These are phyloP conservation scores for Aspergillus floridensis DNA, from an alignment of 2,329 filamentous ascomycete species.

Conservation along the genomic window DNA sequence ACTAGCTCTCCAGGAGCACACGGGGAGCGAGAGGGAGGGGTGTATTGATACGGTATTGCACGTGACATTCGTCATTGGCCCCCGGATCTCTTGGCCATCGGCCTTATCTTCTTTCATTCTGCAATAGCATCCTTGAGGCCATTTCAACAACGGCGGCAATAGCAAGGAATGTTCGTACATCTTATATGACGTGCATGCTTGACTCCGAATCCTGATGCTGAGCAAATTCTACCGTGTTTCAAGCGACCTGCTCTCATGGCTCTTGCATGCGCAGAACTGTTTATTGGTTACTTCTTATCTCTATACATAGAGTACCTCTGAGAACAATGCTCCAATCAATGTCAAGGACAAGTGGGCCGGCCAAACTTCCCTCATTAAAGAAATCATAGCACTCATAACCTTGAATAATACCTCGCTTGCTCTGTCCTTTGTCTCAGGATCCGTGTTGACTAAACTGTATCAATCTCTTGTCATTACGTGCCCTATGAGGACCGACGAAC, in stretches of 20 bases:
- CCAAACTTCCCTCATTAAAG: not conserved
- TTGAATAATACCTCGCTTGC: not conserved
- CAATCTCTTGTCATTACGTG: not conserved
- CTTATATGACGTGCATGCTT: not conserved
- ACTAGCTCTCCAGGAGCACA: not conserved
- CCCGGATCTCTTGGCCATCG: not conserved
- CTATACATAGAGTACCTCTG: not conserved
- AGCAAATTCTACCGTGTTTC: not conserved
- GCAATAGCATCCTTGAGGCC: not conserved
- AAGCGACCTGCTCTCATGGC: not conserved
- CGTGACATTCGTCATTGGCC: conserved; percentile 13
- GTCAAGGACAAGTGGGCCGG: not conserved
- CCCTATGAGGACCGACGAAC: not conserved
- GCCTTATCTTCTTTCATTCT: not conserved
- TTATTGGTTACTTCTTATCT: not conserved
- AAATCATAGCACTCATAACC: not conserved
- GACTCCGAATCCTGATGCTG: too few relatives aligned
- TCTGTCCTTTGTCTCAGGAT: not conserved
- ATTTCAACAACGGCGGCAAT: too few relatives aligned
- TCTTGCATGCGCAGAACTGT: not conserved
- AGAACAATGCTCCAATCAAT: not conserved
- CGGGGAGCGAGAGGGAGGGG: not conserved
- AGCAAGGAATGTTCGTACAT: not conserved
- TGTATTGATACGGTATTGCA: conserved; percentile 13
- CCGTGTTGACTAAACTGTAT: not conserved